Evolutionary conservation across 345 rosid species (phyloP), one percentile per base, ranked within the genome.

Genomic region (Cardamine chenopodiifolia): DNA sequence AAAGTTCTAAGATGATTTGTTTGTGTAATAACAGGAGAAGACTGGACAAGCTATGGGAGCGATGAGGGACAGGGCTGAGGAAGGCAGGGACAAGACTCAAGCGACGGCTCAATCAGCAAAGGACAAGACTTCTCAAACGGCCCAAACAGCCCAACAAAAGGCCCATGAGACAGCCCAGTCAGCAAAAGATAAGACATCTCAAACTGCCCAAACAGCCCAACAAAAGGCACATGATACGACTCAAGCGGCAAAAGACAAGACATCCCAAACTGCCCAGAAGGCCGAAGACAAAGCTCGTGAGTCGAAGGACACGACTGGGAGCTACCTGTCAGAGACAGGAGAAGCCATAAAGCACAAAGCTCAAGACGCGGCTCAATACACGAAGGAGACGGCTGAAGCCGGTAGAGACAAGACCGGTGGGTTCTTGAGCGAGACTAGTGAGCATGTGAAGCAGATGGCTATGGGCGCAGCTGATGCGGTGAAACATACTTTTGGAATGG

Each of bases 401-500:
- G 82, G 81, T 7, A 83, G 82, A 62, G 93, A 85, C 74, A 82
- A 80, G 75, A 82, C 84, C 0, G 75, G 73, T 18, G 90, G 91
- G 26, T 69, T 85, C 17, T 52, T 89, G 6, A 64, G 81, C 62
- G 70, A 79, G 80, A 82, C 96, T 0, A 86, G 90, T 44, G 95
- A 86, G 68, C 83, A 84, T 13, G 79, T 88, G 73, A 91, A 64
- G 83, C 78, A 79, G 62, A 76, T 78, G 82, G 89, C 97, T 1
- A 83, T 82, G 48, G 83, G 84, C 7, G 88, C 93, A 10, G 80
- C 81, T 45, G 93, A 82, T 20, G 80, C 90, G 0, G 85, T 91
- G 18, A 89, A 85, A 72, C 80, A 81, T 23, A 79, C 90, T 5
- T 71, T 89, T 42, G 92, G 96, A 1, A 79, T 85, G 40, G 78